Base-by-base conservation (phyloP, 306 rosid genomes). In the Vigna trinervia region DNA sequence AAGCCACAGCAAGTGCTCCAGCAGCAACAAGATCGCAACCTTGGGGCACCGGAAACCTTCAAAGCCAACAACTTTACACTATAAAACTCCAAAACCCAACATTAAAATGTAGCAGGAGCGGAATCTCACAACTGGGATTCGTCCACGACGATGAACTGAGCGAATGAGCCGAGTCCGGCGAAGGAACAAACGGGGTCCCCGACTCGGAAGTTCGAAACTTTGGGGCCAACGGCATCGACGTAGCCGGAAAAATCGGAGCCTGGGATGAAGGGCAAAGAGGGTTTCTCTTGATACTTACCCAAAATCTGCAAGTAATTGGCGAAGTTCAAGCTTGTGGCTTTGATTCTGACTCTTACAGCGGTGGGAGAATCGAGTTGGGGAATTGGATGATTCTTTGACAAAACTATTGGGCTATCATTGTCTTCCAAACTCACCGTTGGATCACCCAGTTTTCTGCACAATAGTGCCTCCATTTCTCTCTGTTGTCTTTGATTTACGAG, bases 291-390 rank as follows among this genome's bases (percentile, higher is more conserved):
- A 80, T 90, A 95, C 80, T 81, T 83, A 0, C 97, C 98, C 13
- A 84, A 71, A 45, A 95, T 81, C 87, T 92, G 97, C 28, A 90
- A 84, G 83, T 95, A 92, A 81, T 95, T 95, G 19, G 96, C 97
- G 59, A 80, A 95, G 86, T 95, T 95, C 92, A 95, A 89, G 88
- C 98, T 95, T 26, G 97, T 88, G 26, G 96, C 97, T 88, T 84
- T 92, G 71, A 95, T 75, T 52, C 89, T 89, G 63, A 95, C 93
- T 77, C 97, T 88, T 17, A 92, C 96, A 0, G 96, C 60, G 34
- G 93, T 83, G 13, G 97, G 92, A 59, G 91, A 81, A 8, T 76
- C 54, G 58, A 95, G 68, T 64, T 81, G 76, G 14, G 98, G 98
- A 26, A 92, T 78, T 6, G 95, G 92, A 52, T 87, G 87, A 22